phyloP scores from a whole-genome alignment of 495 filamentous ascomycete species.

The Xylaria intraflava region DNA sequence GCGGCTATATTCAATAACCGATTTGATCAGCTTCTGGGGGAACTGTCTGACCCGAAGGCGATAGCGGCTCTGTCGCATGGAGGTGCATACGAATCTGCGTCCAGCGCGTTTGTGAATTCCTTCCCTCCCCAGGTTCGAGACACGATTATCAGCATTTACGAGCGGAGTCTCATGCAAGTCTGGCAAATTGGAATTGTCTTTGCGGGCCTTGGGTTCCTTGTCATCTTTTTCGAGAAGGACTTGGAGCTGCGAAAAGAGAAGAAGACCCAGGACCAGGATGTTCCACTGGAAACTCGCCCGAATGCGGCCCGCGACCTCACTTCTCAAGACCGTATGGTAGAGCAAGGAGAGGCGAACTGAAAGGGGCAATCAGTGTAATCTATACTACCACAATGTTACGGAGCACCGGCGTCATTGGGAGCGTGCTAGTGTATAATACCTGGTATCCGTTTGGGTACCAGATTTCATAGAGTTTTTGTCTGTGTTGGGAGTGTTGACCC shows the following conservation, averaged over 20 bases:
- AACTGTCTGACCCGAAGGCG: constrained; percentile 10
- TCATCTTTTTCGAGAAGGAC: constrained; percentile 8
- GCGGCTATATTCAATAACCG: constrained; percentile 44
- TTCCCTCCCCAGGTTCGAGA: not conserved
- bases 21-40: constrained; percentile 12
- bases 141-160: constrained; percentile 8
- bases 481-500: not conserved
- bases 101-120: constrained; percentile 1
- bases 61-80: not conserved
- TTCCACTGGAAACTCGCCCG: constrained; percentile 6
- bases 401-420: not conserved
- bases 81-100: constrained; percentile 11
- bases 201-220: constrained; percentile 1
- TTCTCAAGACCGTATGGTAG: not conserved
- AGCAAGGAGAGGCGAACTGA: not conserved
- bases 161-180: constrained; percentile 1
- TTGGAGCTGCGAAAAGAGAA: constrained; percentile 7
- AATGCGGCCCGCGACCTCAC: not conserved
- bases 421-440: not conserved
- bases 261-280: constrained; percentile 8
- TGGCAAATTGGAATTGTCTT: constrained; percentile 7
- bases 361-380: not conserved
- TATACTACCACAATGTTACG: not conserved
- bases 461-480: not conserved
- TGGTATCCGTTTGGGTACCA: not conserved